Conservation (phyloP, 1,284 basidiomycete species). For the Ganoderma lingzhi region DNA sequence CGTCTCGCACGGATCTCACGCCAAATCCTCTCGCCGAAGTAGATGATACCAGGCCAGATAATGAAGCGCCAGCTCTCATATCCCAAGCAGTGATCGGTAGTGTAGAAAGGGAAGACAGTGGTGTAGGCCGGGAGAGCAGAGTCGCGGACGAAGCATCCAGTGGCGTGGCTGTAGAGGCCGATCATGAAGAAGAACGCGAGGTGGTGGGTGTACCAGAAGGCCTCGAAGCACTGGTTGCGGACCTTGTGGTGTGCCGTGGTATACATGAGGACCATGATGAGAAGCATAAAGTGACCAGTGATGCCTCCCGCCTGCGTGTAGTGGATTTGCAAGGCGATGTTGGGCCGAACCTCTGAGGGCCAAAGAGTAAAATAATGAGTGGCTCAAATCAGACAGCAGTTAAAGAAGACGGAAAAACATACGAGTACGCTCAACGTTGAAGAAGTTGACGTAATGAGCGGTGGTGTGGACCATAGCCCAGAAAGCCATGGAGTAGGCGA, state of each 20-base stretch:
- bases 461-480: constrained; percentile 89
- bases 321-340: constrained; percentile 82
- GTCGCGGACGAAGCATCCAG: constrained; percentile 93
- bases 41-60: constrained; percentile 87
- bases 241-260: constrained; percentile 86
- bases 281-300: constrained; percentile 90
- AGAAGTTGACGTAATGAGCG: constrained; percentile 91
- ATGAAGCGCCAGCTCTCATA: constrained; percentile 89
- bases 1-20: constrained; percentile 81
- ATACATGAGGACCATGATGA: constrained; percentile 90
- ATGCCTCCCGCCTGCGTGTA: constrained; percentile 87
- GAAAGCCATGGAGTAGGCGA: constrained; percentile 90
- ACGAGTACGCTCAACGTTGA: constrained; percentile 86
- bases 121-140: constrained; percentile 72
- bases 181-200: constrained; percentile 93
- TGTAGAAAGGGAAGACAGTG: constrained; percentile 82
- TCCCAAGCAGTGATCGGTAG: constrained; percentile 82
- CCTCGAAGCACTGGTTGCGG: constrained; percentile 88
- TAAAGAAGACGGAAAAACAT: constrained; percentile 39
- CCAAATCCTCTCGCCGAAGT: constrained; percentile 85
- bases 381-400: background rate
- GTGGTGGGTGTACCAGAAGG: constrained; percentile 94
- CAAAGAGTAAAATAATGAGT: constrained; percentile 17
- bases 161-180: constrained; percentile 87
- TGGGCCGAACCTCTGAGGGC: constrained; percentile 75